Base-by-base conservation (phyloP, 2,329 filamentous ascomycete genomes). In the Calonectria naviculata region DNA sequence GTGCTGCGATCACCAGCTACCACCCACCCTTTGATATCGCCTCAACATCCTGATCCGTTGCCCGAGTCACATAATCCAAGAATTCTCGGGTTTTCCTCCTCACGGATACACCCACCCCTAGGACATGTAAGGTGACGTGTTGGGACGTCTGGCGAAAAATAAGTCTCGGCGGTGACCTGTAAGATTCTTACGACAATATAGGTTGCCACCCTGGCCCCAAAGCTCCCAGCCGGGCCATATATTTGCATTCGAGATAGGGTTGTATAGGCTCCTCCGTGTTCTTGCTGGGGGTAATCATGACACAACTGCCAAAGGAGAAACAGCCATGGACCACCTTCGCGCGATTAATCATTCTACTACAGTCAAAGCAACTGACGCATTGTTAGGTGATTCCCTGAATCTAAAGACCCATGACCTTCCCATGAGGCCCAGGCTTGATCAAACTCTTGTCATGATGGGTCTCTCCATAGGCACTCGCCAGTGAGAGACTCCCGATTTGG, bases 121-220 rank as follows among this genome's bases (percentile, higher is more conserved):
- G 29, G 28, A 36, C 36, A 65, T 70, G 62, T 65, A 47, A 61
- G 67, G 67, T 70, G 68, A 70, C 63, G 68, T 70, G 68, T 66
- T 66, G 36, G 68, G 49, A 66, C 63, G 41, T 54, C 62, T 52
- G 52, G 42, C 21, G 36, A 58, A 41, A 44, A 41, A 52, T 5
- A 44, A 29, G 9, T 29, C 63, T 52, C 38, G 19, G 36, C 31
- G 36, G 41, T n/a, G 56, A 49, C 26, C 29, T 28, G 54, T 44
- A 54, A 65, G 63, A 41, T 24, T 19, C 28, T 12, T 29, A 8
- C 29, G 38, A 42, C 28, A 36, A n/a, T 17, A 41, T 15, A 52
- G 13, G 44, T 19, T 56, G 19, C 47, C 29, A 46, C 46, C 29
- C 46, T 28, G 24, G 31, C 31, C 19, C 49, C 41, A 61, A 47